phyloP scores from a whole-genome alignment of 1,139 yeast genomes.

The Zhuliangozyma blackwelliae region DNA sequence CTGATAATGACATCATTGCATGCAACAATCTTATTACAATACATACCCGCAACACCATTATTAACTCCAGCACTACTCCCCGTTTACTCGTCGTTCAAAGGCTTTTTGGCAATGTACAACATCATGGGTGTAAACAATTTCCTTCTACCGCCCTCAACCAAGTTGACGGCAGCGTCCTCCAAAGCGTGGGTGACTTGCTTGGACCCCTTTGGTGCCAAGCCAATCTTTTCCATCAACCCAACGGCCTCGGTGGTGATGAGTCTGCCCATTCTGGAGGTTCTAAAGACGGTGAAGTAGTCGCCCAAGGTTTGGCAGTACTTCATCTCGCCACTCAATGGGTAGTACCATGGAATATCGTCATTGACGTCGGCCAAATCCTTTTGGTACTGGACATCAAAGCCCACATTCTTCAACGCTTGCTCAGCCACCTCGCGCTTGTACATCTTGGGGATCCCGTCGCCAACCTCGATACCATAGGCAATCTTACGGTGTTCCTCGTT shows the following conservation, averaged over 20 bases:
- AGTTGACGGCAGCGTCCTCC: slow-evolving; percentile 95
- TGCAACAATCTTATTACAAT: too few species aligned
- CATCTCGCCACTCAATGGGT: slow-evolving; percentile 94
- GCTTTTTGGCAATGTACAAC: slow-evolving; percentile 84
- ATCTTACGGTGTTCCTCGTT: slow-evolving; percentile 90
- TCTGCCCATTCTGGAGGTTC: slow-evolving; percentile 89
- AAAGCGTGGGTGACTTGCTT: slow-evolving; percentile 85
- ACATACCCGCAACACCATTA: too few species aligned
- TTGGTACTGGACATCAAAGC: slow-evolving; percentile 74
- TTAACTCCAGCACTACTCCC: too few species aligned
- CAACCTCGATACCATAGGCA: slow-evolving; percentile 95
- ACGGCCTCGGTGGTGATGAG: slow-evolving; percentile 76
- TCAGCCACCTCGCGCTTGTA: slow-evolving; percentile 79
- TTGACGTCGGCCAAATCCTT: slow-evolving; percentile 78
- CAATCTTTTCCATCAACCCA: slow-evolving; percentile 73
- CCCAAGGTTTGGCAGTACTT: slow-evolving; percentile 74
- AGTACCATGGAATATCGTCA: slow-evolving; percentile 95
- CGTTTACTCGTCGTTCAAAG: slow-evolving; percentile 19
- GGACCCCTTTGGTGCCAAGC: slow-evolving; percentile 93
- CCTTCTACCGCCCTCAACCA: slow-evolving; percentile 88
- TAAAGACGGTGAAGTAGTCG: slow-evolving; percentile 79
- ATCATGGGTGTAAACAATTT: slow-evolving; percentile 95
- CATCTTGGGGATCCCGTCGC: slow-evolving; percentile 99
- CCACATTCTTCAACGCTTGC: slow-evolving; percentile 80
- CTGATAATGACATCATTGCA: too few species aligned